These are phyloP conservation scores for Lyophyllum shimeji DNA, from an alignment of 768 basidiomycete species.

Conservation along the genomic window DNA sequence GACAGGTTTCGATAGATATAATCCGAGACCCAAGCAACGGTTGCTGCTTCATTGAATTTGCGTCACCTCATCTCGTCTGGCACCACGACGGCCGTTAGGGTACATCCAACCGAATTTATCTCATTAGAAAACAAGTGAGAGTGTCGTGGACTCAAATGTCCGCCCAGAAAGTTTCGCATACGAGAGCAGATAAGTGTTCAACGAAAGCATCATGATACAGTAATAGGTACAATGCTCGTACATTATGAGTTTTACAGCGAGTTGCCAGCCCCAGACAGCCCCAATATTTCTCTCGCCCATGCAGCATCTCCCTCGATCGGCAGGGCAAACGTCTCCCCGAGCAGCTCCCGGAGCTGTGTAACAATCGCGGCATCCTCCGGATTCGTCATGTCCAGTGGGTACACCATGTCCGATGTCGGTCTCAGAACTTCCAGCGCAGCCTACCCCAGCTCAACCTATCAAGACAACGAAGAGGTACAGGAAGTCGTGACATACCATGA, in stretches of 20 bases:
- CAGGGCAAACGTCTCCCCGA: conserved; percentile 67
- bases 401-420: conserved; percentile 56
- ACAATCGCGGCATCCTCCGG: conserved; percentile 48
- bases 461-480: not conserved
- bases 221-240: conserved; percentile 1
- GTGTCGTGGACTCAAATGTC: not conserved
- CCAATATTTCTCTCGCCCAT: conserved; percentile 65
- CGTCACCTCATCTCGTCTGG: no score
- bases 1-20: no score
- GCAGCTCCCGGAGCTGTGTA: conserved; percentile 45
- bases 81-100: no score
- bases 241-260: conserved; percentile 9
- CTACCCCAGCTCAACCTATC: conserved; percentile 27
- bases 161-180: not conserved
- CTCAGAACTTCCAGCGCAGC: conserved; percentile 62
- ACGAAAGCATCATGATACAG: not conserved
- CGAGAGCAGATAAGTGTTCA: not conserved
- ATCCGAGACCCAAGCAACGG: no score
- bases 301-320: conserved; percentile 54
- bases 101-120: no score
- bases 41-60: no score
- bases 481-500: conserved; percentile 48
- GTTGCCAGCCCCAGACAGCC: conserved; percentile 20
- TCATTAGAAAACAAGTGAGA: no score
- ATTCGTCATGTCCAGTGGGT: conserved; percentile 50